phyloP scores from a whole-genome alignment of 2,329 filamentous ascomycete genomes.

The Fusarium falciforme region DNA sequence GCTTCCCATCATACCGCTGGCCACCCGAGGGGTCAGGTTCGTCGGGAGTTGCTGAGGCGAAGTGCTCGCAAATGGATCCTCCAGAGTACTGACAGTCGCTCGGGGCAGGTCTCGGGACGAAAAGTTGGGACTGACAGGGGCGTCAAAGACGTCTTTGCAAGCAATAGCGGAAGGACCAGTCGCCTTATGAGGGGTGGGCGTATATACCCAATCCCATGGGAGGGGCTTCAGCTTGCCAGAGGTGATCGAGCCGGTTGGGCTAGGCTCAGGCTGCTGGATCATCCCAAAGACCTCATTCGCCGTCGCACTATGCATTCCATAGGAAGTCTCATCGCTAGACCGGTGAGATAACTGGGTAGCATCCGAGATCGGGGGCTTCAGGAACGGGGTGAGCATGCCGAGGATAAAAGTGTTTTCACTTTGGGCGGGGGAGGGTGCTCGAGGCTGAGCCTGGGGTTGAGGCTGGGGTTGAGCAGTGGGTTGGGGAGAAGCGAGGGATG shows the following conservation, averaged over 20 bases:
- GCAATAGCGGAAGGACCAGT: constrained; percentile 34
- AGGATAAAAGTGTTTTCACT: constrained; percentile 54
- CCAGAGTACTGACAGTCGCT: constrained; percentile 29
- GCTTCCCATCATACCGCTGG: constrained; percentile 32
- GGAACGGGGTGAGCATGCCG: constrained; percentile 61
- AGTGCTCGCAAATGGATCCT: constrained; percentile 49
- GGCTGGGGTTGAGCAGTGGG: not conserved
- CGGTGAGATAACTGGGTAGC: constrained; percentile 45
- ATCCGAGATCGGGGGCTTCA: constrained; percentile 58
- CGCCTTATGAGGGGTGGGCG: constrained; percentile 46
- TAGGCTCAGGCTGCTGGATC: constrained; percentile 48
- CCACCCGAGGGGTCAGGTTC: constrained; percentile 14
- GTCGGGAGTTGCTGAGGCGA: constrained; percentile 30
- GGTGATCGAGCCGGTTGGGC: constrained; percentile 44
- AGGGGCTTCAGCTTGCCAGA: constrained; percentile 52
- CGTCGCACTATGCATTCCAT: constrained; percentile 65
- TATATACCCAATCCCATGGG: constrained; percentile 64
- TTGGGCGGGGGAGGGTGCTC: constrained; percentile 40
- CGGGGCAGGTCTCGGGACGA: constrained; percentile 33
- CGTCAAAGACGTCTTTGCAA: constrained; percentile 44
- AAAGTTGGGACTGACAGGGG: constrained; percentile 38
- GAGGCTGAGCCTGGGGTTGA: constrained; percentile 12
- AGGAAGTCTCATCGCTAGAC: constrained; percentile 57
- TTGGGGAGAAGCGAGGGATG: constrained; percentile 14
- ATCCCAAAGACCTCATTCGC: constrained; percentile 63